phyloP scores from a whole-genome alignment of 305 asterid genomes.

The Fraxinus latifolia region DNA sequence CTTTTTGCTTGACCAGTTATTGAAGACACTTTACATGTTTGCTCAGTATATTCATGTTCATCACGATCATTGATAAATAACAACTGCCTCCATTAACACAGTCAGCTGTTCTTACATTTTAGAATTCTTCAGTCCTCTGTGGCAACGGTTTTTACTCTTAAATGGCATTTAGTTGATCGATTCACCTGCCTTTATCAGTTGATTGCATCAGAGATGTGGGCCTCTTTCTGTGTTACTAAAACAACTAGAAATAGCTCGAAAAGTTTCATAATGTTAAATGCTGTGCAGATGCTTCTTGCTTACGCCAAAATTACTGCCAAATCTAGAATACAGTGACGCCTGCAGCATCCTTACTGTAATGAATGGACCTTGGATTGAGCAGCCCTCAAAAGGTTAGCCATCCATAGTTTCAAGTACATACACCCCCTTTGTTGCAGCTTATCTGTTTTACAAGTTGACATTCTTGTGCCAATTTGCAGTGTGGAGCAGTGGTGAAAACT shows the following conservation, averaged over 20 bases:
- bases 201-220: not conserved
- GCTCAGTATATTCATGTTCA: not conserved
- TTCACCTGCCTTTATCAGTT: not conserved
- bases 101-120: not conserved
- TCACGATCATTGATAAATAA: not conserved
- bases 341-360: conserved; percentile 81
- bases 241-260: not conserved
- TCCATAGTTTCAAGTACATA: conserved; percentile 6
- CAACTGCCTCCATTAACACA: not conserved
- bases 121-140: conserved; percentile 1
- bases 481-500: conserved; percentile 77
- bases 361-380: conserved; percentile 98
- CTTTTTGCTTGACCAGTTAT: conserved; percentile 8
- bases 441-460: not conserved
- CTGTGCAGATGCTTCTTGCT: conserved; percentile 86
- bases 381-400: conserved; percentile 76
- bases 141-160: not conserved
- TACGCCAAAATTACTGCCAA: conserved; percentile 83
- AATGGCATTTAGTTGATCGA: not conserved
- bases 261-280: conserved; percentile 13
- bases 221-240: not conserved
- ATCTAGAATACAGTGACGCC: conserved; percentile 75
- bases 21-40: not conserved
- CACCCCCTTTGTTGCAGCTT: not conserved
- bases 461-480: conserved; percentile 40